Conservation (phyloP, 805 yeast genomes). For the Lipomyces yamanashiensis region DNA sequence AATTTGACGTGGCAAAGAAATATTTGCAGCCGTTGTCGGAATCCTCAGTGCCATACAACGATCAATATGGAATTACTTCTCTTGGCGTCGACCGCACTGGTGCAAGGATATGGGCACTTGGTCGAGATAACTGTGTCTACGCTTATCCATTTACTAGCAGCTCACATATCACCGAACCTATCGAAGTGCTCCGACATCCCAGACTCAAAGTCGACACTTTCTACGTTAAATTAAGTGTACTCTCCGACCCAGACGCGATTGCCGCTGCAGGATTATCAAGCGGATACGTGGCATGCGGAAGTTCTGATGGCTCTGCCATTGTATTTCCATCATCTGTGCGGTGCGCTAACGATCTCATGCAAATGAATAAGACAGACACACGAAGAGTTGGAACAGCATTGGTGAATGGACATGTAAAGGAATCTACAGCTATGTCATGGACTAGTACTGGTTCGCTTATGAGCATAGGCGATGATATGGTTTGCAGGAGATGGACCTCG, state of each 20-base stretch:
- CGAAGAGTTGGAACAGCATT: slow-evolving; percentile 14
- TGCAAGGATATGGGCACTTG: slow-evolving; percentile 23
- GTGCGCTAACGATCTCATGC: background rate
- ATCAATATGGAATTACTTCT: slow-evolving; percentile 27
- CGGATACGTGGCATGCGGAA: slow-evolving; percentile 29
- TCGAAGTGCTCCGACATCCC: slow-evolving; percentile 25
- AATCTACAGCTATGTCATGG: slow-evolving; percentile 29
- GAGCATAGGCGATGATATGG: slow-evolving; percentile 28
- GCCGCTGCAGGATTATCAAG: slow-evolving; percentile 8
- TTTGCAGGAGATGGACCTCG: slow-evolving; percentile 23
- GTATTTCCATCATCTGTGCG: slow-evolving; percentile 27
- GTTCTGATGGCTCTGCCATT: slow-evolving; percentile 16
- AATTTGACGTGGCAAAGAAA: background rate
- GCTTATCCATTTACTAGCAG: slow-evolving; percentile 10
- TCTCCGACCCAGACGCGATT: slow-evolving; percentile 7
- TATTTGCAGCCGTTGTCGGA: slow-evolving; percentile 15
- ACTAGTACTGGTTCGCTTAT: slow-evolving; percentile 18
- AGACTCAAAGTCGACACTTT: slow-evolving; percentile 20
- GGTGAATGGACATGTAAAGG: slow-evolving; percentile 22
- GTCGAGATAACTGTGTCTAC: slow-evolving; percentile 17
- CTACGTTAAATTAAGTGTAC: slow-evolving; percentile 26
- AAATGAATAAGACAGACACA: background rate
- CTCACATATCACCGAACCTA: slow-evolving; percentile 6
- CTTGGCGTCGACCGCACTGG: slow-evolving; percentile 18
- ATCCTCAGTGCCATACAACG: background rate